phyloP scores from a whole-genome alignment of 352 stramenopile species.

The Pythium aristosporum region DNA sequence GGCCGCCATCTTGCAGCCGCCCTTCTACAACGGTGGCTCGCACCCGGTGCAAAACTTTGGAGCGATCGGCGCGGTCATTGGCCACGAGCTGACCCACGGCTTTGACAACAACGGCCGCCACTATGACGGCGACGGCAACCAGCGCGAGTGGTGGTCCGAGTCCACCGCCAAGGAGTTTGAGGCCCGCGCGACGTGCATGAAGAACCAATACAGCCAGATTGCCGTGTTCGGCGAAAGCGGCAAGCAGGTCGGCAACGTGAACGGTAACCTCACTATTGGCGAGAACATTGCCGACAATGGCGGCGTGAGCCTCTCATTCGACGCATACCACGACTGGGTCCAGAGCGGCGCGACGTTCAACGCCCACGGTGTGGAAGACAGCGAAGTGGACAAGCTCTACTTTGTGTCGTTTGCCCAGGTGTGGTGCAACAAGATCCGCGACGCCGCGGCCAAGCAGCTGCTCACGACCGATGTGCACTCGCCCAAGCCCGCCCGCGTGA shows the following conservation, averaged over 20 bases:
- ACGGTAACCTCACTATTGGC: conserved; percentile 60
- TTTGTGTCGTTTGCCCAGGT: conserved; percentile 61
- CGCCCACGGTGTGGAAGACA: conserved; percentile 4
- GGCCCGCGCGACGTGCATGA: conserved; percentile 52
- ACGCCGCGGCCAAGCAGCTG: conserved; percentile 38
- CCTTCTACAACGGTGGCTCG: conserved; percentile 86
- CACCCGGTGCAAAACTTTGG: conserved; percentile 91
- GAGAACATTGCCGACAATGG: conserved; percentile 86
- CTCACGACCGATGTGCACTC: conserved; percentile 53
- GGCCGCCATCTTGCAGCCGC: conserved; percentile 91
- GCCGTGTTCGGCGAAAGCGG: conserved; percentile 35
- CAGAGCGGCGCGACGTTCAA: conserved; percentile 10
- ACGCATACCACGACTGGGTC: conserved; percentile 52
- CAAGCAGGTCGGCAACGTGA: conserved; percentile 40
- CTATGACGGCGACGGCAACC: conserved; percentile 85
- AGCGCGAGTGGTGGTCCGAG: conserved; percentile 91
- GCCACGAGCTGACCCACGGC: conserved; percentile 94
- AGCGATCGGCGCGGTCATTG: conserved; percentile 90
- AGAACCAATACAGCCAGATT: conserved; percentile 57
- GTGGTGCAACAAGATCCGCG: conserved; percentile 56
- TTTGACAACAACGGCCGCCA: conserved; percentile 92
- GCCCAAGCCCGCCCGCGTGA: conserved; percentile 31
- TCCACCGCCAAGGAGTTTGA: conserved; percentile 73
- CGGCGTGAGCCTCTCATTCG: conserved; percentile 57
- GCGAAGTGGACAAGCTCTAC: conserved; percentile 46